These are phyloP conservation scores for Ramularia collo-cygni DNA, from an alignment of 2,329 filamentous ascomycete genomes.

Conservation along the genomic window DNA sequence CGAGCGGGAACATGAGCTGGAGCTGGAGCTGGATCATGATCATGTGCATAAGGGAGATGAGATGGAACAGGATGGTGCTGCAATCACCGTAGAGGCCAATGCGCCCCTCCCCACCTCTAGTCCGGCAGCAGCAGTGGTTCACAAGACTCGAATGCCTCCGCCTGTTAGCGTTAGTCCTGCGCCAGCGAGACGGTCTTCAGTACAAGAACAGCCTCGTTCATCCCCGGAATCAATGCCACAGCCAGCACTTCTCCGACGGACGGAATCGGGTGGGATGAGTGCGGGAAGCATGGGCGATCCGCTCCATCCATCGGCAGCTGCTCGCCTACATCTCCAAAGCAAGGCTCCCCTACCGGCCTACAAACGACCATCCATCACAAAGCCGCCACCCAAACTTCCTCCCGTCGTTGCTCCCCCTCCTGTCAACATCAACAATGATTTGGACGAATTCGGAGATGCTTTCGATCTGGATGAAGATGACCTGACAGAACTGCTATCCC, in stretches of 20 bases:
- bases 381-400: conserved; percentile 1
- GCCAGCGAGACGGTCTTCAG: conserved; percentile 12
- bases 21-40: too few species aligned
- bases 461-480: conserved; percentile 50
- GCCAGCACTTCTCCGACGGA: conserved; percentile 4
- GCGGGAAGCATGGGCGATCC: conserved; percentile 13
- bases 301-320: conserved; percentile 15
- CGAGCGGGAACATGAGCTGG: conserved; percentile 14
- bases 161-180: conserved; percentile 16
- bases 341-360: conserved; percentile 29
- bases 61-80: conserved; percentile 19
- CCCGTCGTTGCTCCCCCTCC: too few species aligned
- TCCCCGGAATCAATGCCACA: conserved; percentile 7
- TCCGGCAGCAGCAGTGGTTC: conserved; percentile 35
- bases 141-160: conserved; percentile 8
- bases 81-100: too few species aligned
- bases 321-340: conserved; percentile 25
- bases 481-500: conserved; percentile 50
- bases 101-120: too few species aligned
- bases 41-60: conserved; percentile 8
- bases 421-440: conserved; percentile 15
- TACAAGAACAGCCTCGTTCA: too few species aligned
- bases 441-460: conserved; percentile 41
- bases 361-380: conserved; percentile 26
- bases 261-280: conserved; percentile 14